Conservation (phyloP, 768 basidiomycete species). For the Trichaptum fuscoviolaceum region DNA sequence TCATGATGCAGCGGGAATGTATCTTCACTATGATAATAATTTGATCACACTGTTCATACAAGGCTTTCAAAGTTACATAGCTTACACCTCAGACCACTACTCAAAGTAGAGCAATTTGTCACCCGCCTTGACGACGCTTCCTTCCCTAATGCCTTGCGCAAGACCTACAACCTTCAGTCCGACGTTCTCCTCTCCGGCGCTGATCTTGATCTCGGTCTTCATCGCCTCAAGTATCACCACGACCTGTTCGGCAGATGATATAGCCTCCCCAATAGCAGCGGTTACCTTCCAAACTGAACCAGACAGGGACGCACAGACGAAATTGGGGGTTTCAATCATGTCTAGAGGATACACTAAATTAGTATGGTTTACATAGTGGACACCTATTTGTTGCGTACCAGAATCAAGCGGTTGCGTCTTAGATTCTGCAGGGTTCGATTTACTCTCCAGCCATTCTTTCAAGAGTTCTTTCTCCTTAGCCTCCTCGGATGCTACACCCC, state of each 20-base stretch:
- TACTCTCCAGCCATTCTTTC: constrained; percentile 33
- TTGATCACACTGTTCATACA: too few species aligned
- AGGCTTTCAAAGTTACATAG: too few species aligned
- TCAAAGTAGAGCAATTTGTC: constrained; percentile 36
- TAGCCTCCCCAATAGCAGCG: constrained; percentile 35
- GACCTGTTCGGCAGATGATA: constrained; percentile 36
- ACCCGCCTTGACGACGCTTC: constrained; percentile 41
- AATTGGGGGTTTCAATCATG: constrained; percentile 2
- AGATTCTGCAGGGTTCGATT: not conserved
- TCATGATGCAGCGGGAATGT: too few species aligned
- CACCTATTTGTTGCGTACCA: not conserved
- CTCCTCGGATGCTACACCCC: constrained; percentile 34
- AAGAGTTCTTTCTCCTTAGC: constrained; percentile 40
- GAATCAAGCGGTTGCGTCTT: not conserved
- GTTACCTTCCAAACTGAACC: constrained; percentile 50
- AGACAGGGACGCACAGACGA: constrained; percentile 32
- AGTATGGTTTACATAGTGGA: not conserved
- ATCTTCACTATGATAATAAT: too few species aligned
- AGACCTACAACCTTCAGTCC: constrained; percentile 38
- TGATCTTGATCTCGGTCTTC: constrained; percentile 57
- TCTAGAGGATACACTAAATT: not conserved
- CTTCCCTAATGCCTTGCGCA: constrained; percentile 37
- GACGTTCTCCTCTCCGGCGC: constrained; percentile 38
- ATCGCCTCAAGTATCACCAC: constrained; percentile 56
- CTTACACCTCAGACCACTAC: too few species aligned